Evolutionary conservation across 1,284 basidiomycete genomes (phyloP).

Genomic region (Vanrija humicola): DNA sequence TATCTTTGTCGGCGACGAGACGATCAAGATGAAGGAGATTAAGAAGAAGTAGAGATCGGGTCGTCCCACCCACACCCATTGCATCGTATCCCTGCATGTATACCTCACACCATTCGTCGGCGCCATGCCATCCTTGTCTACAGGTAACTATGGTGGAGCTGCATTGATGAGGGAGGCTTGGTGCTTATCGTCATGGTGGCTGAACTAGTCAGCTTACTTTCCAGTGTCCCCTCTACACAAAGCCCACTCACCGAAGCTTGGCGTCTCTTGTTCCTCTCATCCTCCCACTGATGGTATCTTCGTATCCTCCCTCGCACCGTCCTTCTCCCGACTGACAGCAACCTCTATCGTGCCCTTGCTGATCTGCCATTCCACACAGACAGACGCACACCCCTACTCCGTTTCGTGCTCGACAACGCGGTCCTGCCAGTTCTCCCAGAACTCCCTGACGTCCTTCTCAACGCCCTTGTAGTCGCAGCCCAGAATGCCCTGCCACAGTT

Average conservation of each 20-base stretch:
- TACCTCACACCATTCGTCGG: conserved; percentile 3
- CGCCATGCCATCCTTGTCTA: too few relatives aligned
- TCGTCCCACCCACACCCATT: neutral
- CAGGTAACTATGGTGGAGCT: neutral
- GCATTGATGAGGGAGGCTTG: neutral
- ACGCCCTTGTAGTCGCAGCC: conserved; percentile 26
- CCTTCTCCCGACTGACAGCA: too few relatives aligned
- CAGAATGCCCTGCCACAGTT: conserved; percentile 35
- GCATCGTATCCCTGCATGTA: conserved; percentile 17
- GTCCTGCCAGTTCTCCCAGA: conserved; percentile 29
- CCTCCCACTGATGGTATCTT: neutral
- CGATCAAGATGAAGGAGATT: conserved; percentile 80
- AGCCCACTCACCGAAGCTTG: neutral
- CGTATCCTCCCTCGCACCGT: too few relatives aligned
- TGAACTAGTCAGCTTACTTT: too few relatives aligned
- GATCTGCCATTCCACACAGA: neutral
- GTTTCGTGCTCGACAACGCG: neutral
- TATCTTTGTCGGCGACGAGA: conserved; percentile 85
- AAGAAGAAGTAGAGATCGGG: conserved; percentile 79
- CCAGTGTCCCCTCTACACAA: too few relatives aligned
- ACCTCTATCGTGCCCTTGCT: neutral
- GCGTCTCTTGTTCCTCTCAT: neutral
- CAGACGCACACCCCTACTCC: neutral
- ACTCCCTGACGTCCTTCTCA: conserved; percentile 6
- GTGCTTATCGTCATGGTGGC: too few relatives aligned